Percentiles rank a stretch among this genome's conserved stretches.
Evolutionary conservation across 495 filamentous ascomycete species (phyloP).

Genomic region (Sporormia fimetaria): DNA sequence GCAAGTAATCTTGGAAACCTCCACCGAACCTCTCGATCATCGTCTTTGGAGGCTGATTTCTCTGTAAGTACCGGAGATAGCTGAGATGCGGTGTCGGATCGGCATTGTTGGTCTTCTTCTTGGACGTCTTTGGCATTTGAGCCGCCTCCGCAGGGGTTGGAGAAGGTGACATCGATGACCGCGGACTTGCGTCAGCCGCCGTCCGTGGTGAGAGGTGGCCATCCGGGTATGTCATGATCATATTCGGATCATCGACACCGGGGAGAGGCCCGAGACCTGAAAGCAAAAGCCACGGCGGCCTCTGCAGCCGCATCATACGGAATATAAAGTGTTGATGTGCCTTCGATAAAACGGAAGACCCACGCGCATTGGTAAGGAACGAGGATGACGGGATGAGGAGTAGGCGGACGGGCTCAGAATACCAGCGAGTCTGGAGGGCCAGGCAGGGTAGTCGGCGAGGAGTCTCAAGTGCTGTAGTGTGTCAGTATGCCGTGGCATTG

Average conservation of each 20-base stretch:
- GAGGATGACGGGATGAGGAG: conserved; percentile 53
- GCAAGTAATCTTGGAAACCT: conserved; percentile 88
- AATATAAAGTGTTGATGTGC: conserved; percentile 68
- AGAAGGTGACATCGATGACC: conserved; percentile 36
- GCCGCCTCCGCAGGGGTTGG: conserved; percentile 41
- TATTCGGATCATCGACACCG: conserved; percentile 38
- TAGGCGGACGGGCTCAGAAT: conserved; percentile 78
- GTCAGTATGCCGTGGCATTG: too few species aligned
- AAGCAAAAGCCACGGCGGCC: conserved; percentile 68
- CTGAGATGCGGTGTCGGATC: conserved; percentile 59
- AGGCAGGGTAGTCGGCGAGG: conserved; percentile 66
- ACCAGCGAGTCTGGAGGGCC: conserved; percentile 77
- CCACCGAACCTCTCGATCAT: conserved; percentile 58
- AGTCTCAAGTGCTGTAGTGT: conserved; percentile 54
- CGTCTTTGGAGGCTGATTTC: conserved; percentile 57
- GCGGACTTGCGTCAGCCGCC: conserved; percentile 35
- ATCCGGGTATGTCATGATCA: conserved; percentile 29
- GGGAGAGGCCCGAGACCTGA: conserved; percentile 61
- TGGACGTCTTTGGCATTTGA: conserved; percentile 41
- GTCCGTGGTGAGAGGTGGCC: conserved; percentile 31
- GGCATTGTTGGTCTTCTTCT: conserved; percentile 33
- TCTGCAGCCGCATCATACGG: conserved; percentile 72
- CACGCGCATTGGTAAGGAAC: conserved; percentile 68
- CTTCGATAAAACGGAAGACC: conserved; percentile 73
- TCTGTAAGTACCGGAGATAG: conserved; percentile 76